These are phyloP conservation scores for Neurospora hispaniola DNA, from an alignment of 495 filamentous ascomycete species.

Conservation along the genomic window DNA sequence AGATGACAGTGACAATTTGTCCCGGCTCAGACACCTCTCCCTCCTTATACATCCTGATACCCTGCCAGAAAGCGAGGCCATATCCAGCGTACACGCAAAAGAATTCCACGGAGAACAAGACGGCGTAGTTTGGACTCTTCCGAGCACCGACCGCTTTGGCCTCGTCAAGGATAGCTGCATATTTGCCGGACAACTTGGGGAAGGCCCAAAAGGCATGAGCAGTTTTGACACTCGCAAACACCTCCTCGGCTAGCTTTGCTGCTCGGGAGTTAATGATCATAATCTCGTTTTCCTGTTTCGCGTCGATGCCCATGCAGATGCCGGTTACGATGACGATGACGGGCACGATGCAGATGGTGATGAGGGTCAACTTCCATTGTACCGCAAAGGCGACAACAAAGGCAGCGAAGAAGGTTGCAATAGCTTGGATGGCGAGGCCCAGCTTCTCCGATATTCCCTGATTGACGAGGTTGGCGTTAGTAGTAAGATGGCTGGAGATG, in stretches of 20 bases:
- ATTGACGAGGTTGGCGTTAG: constrained; percentile 18
- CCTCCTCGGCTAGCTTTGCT: constrained; percentile 45
- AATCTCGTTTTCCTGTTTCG: constrained; percentile 33
- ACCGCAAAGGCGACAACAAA: constrained; percentile 46
- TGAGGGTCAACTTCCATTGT: constrained; percentile 44
- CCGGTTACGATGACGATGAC: constrained; percentile 31
- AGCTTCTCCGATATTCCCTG: constrained; percentile 51
- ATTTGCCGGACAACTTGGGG: constrained; percentile 35
- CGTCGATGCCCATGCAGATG: constrained; percentile 36
- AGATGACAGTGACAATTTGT: constrained; percentile 31
- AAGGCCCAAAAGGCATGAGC: constrained; percentile 54
- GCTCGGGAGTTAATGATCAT: constrained; percentile 33
- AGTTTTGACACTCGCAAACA: constrained; percentile 41
- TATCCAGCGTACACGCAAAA: constrained; percentile 29
- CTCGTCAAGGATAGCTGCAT: constrained; percentile 41
- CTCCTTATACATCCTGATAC: constrained; percentile 27
- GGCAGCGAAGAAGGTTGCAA: constrained; percentile 45
- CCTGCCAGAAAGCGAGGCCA: constrained; percentile 40
- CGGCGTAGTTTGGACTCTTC: constrained; percentile 32
- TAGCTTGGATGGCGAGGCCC: constrained; percentile 40
- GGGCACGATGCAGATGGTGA: constrained; percentile 42
- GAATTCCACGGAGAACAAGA: constrained; percentile 23
- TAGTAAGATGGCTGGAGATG: constrained; percentile 34
- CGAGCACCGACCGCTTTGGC: constrained; percentile 38
- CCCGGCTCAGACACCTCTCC: constrained; percentile 31